These are phyloP conservation scores for Leccinellum albellum DNA, from an alignment of 768 basidiomycete species.

Conservation along the genomic window DNA sequence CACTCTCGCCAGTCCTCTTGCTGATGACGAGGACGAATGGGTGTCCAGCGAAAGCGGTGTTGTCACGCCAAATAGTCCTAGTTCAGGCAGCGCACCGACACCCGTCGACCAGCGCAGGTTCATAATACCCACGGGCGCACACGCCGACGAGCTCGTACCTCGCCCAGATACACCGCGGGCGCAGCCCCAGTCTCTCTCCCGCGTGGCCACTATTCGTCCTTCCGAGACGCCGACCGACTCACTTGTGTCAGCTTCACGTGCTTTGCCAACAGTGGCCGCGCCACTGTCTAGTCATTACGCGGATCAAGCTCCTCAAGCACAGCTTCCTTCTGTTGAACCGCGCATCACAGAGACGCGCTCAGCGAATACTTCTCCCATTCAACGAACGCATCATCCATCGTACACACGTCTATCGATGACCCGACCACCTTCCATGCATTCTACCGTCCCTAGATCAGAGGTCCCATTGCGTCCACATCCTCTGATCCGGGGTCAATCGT, in stretches of 20 bases:
- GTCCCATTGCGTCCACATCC: constrained; percentile 62
- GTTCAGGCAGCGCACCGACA: constrained; percentile 40
- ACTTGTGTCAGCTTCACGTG: constrained; percentile 18
- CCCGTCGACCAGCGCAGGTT: constrained; percentile 27
- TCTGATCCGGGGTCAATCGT: constrained; percentile 71
- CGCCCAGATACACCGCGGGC: constrained; percentile 32
- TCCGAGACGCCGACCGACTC: constrained; percentile 21
- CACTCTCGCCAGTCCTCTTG: constrained; percentile 49
- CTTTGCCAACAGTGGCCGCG: constrained; percentile 8
- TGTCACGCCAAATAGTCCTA: constrained; percentile 55
- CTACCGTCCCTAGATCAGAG: constrained; percentile 40
- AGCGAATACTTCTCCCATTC: constrained; percentile 37
- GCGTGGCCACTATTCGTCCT: constrained; percentile 32
- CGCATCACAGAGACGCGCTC: constrained; percentile 32
- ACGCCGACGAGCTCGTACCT: constrained; percentile 16
- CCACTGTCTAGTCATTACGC: constrained; percentile 10
- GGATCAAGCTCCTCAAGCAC: constrained; percentile 12
- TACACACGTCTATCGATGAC: constrained; percentile 43
- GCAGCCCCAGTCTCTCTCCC: constrained; percentile 30
- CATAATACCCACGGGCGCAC: constrained; percentile 5
- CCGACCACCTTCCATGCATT: constrained; percentile 64
- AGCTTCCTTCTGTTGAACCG: constrained; percentile 17
- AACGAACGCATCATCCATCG: constrained; percentile 34
- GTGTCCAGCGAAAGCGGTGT: constrained; percentile 76
- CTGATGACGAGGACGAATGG: constrained; percentile 66